Percentiles rank a stretch among this genome's conserved stretches.
Evolutionary conservation across 164 flowering plant species (phyloP).

Genomic region (Chimonanthus praecox): DNA sequence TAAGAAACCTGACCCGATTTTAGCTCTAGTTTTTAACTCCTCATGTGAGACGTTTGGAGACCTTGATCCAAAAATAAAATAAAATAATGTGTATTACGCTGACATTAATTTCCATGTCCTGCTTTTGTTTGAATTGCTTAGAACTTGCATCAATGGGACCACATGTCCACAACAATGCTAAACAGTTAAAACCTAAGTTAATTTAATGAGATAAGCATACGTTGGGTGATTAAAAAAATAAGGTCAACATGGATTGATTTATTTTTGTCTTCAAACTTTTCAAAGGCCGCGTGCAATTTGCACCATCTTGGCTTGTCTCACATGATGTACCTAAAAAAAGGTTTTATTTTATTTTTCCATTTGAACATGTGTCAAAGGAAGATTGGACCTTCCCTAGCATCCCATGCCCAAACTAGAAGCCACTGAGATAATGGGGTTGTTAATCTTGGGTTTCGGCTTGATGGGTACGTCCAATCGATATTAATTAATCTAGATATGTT

Average conservation of each 20-base stretch:
- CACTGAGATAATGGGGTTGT: not conserved
- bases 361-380: not conserved
- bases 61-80: too few relatives aligned
- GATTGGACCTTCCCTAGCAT: not conserved
- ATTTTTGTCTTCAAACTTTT: not conserved
- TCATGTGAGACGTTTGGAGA: too few relatives aligned
- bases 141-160: not conserved
- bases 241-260: constrained; percentile 9
- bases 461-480: too few relatives aligned
- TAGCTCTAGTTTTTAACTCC: too few relatives aligned
- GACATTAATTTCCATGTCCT: not conserved
- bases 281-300: constrained; percentile 10
- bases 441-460: too few relatives aligned
- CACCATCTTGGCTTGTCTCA: constrained; percentile 8
- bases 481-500: too few relatives aligned
- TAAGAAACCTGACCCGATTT: too few relatives aligned
- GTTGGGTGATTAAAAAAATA: not conserved
- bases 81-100: too few relatives aligned
- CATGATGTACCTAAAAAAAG: not conserved
- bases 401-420: not conserved
- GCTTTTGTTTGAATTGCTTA: not conserved
- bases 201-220: not conserved
- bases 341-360: not conserved
- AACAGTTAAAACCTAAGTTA: not conserved
- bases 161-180: not conserved